Base-by-base conservation (phyloP, 495 filamentous ascomycete genomes). In the Penicillium parvum region DNA sequence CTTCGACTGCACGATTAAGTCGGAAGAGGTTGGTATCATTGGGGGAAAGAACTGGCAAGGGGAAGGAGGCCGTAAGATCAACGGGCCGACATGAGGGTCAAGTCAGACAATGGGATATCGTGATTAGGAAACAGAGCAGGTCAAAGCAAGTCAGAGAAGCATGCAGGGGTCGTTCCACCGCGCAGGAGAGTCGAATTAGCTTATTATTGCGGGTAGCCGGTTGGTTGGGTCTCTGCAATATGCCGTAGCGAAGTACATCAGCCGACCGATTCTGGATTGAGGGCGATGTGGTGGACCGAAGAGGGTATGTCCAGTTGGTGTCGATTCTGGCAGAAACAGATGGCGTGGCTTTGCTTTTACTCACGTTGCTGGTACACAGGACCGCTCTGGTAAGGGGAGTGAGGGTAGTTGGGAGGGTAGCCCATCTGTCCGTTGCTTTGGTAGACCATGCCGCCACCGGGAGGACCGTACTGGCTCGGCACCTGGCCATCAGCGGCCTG, bases 281-380 rank as follows among this genome's bases (percentile, higher is more conserved):
- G 28, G 11, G 12, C 26, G 32, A 17, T 15, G 12, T 25, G 26
- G 29, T 44, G 36, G 46, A 50, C 46, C 52, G 42, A 54, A 40
- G 27, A 19, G 44, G 27, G 27, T 18, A 22, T 30, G 25, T 48
- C 49, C 44, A 48, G 33, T 39, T 1, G 32, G 42, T n/a, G 34
- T 52, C 48, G 50, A 42, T 43, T 30, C 45, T 45, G 43, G 45
- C 39, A 49, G 23, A 35, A 26, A 48, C 22, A 33, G 25, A 27
- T 42, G 34, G 36, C 54, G 42, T 40, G 42, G 32, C 28, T 33
- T 45, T 49, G 44, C 55, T 40, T 49, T 53, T 62, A 70, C 65
- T 82, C 73, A 82, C 85, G 80, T 72, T 85, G 83, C 61, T 73
- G 82, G 64, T 90, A 92, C 74, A 90, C 84, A 66, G 82, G 76